Base-by-base conservation (phyloP, 768 basidiomycete genomes). In the Epithele typhae region DNA sequence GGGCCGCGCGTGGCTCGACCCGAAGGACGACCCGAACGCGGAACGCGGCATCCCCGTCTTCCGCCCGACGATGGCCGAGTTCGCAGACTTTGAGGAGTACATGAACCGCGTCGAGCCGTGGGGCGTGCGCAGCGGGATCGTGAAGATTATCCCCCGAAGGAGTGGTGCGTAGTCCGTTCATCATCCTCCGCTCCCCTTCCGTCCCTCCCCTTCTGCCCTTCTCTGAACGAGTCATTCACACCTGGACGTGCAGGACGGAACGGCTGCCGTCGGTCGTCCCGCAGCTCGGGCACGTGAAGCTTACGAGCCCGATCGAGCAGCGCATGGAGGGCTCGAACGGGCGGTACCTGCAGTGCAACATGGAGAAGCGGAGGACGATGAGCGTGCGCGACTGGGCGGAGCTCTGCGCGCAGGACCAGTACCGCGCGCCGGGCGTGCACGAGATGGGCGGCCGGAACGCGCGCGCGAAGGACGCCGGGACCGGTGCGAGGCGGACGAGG, bases 21-120 rank as follows among this genome's bases (percentile, higher is more conserved):
- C 90, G n/a, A 73, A 74, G 23, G 87, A 90, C 58, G 90, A 92
- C 70, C 87, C 81, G 21, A 60, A 82, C 23, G 88, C 89, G 0
- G 78, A 83, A 57, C 85, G 88, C 40, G 96, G 95, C 30, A 95
- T 98, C 37, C 96, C 95, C 5, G 92, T 99, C 10, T 99, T 99
- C 76, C 87, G 82, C 62, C 96, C 96, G 8, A 81, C 87, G 2
- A 86, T 94, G 81, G 84, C 85, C 41, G 92, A 98, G 58, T 96
- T 96, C 57, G 64, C 73, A 51, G 89, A 93, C 66, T 98, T 97
- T 64, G 95, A 99, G 60, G 83, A 62, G 10, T 98, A 91, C 64
- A 85, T 96, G 78, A 83, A 79, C 53, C 79, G 68, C 50, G 76
- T 98, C 37, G 92, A 94, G 62, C 77, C 81, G 50, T 99, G 96